Conservation (phyloP, 2,329 filamentous ascomycete genomes). For the Cadophora malorum region DNA sequence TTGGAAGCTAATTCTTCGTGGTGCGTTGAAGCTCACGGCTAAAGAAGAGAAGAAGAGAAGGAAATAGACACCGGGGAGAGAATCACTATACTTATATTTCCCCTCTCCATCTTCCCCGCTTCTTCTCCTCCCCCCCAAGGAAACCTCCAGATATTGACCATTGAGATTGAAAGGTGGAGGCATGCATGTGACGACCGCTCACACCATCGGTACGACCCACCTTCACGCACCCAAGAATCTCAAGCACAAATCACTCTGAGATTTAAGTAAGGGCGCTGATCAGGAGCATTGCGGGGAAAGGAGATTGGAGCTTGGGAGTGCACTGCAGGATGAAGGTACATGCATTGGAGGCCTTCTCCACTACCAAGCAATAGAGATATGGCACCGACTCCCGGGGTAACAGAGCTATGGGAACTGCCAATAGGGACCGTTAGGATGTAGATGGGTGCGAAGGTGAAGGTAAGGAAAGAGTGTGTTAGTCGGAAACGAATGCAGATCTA, state of each 20-base stretch:
- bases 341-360: background rate
- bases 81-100: conserved; percentile 13
- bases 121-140: background rate
- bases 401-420: background rate
- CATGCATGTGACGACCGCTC: background rate
- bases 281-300: background rate
- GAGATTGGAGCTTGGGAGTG: conserved; percentile 4
- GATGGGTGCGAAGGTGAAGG: background rate
- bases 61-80: background rate
- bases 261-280: background rate
- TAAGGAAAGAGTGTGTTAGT: background rate
- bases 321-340: background rate
- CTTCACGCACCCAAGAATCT: background rate
- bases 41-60: conserved; percentile 3
- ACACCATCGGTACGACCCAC: conserved; percentile 2
- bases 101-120: background rate
- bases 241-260: background rate
- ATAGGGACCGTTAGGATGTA: background rate
- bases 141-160: background rate
- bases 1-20: background rate
- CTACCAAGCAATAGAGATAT: too few species aligned
- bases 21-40: background rate
- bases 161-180: background rate
- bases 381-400: background rate
- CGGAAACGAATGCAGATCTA: background rate